phyloP scores from a whole-genome alignment of 305 asterid genomes.

The Solanum hybrid region DNA sequence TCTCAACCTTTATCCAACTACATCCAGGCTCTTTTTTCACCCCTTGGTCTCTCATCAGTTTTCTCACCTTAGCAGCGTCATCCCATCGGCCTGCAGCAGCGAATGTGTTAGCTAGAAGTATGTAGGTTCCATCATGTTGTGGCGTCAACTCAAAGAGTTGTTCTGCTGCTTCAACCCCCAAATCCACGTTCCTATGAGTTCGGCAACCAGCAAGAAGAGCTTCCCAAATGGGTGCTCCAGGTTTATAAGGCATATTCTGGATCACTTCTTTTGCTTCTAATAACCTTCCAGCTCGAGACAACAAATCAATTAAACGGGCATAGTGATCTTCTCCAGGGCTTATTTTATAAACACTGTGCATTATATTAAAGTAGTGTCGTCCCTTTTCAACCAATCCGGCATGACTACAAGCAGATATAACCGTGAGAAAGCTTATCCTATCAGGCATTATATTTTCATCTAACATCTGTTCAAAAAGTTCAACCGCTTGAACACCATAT shows the following conservation, averaged over 20 bases:
- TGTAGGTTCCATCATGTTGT: constrained; percentile 76
- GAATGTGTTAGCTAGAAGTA: constrained; percentile 70
- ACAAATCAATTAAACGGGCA: constrained; percentile 64
- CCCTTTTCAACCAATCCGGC: constrained; percentile 78
- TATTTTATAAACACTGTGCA: constrained; percentile 44
- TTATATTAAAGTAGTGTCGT: constrained; percentile 38
- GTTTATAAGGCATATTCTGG: constrained; percentile 48
- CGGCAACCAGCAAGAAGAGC: constrained; percentile 79
- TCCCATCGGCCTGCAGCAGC: constrained; percentile 65
- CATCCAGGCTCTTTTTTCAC: constrained; percentile 93
- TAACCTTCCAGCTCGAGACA: constrained; percentile 78
- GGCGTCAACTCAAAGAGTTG: constrained; percentile 60
- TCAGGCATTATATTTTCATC: constrained; percentile 62
- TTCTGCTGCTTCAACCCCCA: constrained; percentile 75
- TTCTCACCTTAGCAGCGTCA: constrained; percentile 59
- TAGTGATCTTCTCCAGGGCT: constrained; percentile 86
- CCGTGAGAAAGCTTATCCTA: constrained; percentile 66
- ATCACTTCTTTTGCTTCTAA: constrained; percentile 54
- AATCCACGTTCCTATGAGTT: constrained; percentile 61
- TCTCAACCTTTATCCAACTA: constrained; percentile 88
- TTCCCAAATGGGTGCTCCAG: constrained; percentile 78
- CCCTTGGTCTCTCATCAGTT: constrained; percentile 81
- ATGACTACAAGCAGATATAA: constrained; percentile 87
- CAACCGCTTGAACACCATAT: constrained; percentile 52
- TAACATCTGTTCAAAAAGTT: constrained; percentile 64